Evolutionary conservation across 1,284 basidiomycete species (phyloP).

Genomic region (Tremellales sp.): DNA sequence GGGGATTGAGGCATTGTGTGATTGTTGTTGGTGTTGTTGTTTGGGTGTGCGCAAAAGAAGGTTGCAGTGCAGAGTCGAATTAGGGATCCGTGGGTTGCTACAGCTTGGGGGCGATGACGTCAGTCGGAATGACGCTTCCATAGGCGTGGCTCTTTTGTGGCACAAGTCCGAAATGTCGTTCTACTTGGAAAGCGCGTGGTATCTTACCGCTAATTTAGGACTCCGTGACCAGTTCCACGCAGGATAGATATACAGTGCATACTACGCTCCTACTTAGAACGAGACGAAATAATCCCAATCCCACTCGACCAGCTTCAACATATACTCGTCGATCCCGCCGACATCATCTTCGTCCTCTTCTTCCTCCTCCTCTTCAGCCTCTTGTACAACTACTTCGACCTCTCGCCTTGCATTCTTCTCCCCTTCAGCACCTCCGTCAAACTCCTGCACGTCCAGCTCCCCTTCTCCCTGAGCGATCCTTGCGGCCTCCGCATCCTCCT

Average conservation of each 20-base stretch:
- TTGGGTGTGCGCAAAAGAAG: neutral
- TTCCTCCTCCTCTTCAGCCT: conserved; percentile 36
- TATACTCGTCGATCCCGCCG: conserved; percentile 67
- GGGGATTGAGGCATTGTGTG: conserved; percentile 23
- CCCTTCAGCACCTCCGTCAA: conserved; percentile 53
- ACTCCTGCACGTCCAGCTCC: conserved; percentile 73
- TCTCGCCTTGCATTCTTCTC: neutral
- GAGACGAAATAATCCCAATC: conserved; percentile 70
- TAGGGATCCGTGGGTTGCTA: neutral
- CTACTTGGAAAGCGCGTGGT: too few species aligned
- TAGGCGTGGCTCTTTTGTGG: too few species aligned
- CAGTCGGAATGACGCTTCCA: too few species aligned
- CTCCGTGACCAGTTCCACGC: neutral
- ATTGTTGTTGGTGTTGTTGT: conserved; percentile 5
- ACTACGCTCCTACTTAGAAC: conserved; percentile 1
- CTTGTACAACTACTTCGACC: conserved; percentile 36
- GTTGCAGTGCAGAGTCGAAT: neutral
- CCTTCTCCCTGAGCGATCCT: conserved; percentile 74
- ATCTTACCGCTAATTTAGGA: too few species aligned
- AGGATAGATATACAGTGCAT: neutral
- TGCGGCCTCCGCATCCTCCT: conserved; percentile 77
- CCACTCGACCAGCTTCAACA: conserved; percentile 69
- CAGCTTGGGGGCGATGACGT: neutral
- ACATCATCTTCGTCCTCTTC: conserved; percentile 53
- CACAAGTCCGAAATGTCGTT: neutral